Evolutionary conservation across 2,329 filamentous ascomycete species (phyloP).

Genomic region (Colletotrichum sidae): DNA sequence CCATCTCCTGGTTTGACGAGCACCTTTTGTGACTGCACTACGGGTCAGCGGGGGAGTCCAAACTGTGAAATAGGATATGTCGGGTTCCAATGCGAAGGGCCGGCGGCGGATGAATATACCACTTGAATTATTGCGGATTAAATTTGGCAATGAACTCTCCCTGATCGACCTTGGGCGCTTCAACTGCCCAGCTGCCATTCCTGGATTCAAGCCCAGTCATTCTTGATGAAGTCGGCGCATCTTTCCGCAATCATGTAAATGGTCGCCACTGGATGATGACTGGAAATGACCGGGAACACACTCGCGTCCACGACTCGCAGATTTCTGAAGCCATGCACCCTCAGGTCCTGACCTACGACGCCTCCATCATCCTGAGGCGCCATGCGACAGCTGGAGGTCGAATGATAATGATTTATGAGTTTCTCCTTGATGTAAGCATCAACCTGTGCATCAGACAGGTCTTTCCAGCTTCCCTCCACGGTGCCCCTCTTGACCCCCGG

Average conservation of each 20-base stretch:
- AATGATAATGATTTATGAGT: slow-evolving; percentile 15
- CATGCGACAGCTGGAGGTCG: slow-evolving; percentile 39
- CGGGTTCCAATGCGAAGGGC: background rate
- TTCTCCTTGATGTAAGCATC: slow-evolving; percentile 41
- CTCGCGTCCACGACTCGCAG: slow-evolving; percentile 43
- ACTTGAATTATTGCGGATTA: background rate
- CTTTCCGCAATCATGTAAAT: slow-evolving; percentile 46
- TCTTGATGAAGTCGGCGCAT: slow-evolving; percentile 46
- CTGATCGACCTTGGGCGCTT: background rate
- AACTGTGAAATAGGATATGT: slow-evolving; percentile 7
- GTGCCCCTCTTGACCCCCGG: slow-evolving; percentile 12
- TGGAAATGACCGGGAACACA: slow-evolving; percentile 45
- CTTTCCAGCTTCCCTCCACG: slow-evolving; percentile 39
- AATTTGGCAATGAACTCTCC: background rate
- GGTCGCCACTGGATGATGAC: slow-evolving; percentile 45
- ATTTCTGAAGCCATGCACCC: slow-evolving; percentile 37
- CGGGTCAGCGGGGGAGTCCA: background rate
- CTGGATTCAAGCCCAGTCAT: slow-evolving; percentile 19
- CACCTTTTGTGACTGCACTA: slow-evolving; percentile 54
- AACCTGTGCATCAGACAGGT: slow-evolving; percentile 45
- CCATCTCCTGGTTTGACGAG: slow-evolving; percentile 80
- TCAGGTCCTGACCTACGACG: slow-evolving; percentile 34
- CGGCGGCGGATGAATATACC: slow-evolving; percentile 12
- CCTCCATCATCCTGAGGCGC: slow-evolving; percentile 30
- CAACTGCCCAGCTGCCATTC: too few relatives aligned